Evolutionary conservation across 805 yeast genomes (phyloP).

Genomic region (Nakazawaea siamensis): DNA sequence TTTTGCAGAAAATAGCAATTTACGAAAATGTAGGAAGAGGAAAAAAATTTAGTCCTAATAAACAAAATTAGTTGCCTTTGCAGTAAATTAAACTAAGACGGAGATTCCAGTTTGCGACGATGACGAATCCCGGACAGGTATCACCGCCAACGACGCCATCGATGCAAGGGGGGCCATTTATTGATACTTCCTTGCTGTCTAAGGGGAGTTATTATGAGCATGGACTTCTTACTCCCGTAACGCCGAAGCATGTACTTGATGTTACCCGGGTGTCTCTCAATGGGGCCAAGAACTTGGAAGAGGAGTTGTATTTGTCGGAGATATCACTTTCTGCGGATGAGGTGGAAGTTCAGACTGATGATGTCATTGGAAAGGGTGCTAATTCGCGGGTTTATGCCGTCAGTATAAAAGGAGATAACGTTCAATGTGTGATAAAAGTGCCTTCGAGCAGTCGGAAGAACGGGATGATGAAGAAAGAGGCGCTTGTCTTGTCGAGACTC

Average conservation of each 20-base stretch:
- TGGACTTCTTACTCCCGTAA: constrained; percentile 2
- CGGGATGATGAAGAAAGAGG: constrained; percentile 3
- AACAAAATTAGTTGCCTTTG: too few species aligned
- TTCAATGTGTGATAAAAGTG: constrained; percentile 1
- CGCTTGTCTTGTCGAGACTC: constrained; percentile 1
- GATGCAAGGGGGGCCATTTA: too few species aligned
- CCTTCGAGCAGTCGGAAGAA: not conserved
- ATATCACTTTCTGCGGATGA: not conserved
- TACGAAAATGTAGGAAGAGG: too few species aligned
- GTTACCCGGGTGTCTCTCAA: not conserved
- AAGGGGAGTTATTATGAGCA: too few species aligned
- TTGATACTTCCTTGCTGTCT: too few species aligned
- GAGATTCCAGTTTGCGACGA: too few species aligned
- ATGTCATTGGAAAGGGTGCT: constrained; percentile 1
- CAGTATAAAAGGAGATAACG: not conserved
- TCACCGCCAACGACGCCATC: too few species aligned
- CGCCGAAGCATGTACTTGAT: not conserved
- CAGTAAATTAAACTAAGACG: too few species aligned
- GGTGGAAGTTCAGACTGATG: not conserved
- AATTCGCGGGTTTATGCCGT: constrained; percentile 1
- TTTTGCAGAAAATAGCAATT: too few species aligned
- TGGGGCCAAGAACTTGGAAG: not conserved
- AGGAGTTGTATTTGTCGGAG: constrained; percentile 2
- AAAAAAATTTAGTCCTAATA: too few species aligned
- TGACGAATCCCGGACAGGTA: too few species aligned